Conservation (phyloP, 2,329 filamentous ascomycete species). For the Hymenoscyphus fructigenus region DNA sequence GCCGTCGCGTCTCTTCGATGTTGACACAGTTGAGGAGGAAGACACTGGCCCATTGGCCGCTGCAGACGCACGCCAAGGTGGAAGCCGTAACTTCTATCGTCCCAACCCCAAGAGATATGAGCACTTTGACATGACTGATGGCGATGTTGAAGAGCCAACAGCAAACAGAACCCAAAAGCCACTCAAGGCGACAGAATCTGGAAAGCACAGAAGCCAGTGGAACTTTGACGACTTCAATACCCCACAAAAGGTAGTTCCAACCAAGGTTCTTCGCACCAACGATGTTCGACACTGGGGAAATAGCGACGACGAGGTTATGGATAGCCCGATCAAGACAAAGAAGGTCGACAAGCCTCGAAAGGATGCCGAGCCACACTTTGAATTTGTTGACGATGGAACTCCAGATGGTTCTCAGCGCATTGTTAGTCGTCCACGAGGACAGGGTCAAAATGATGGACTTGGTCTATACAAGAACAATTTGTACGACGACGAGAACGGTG, state of each 20-base stretch:
- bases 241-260: constrained; percentile 67
- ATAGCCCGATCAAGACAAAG: constrained; percentile 58
- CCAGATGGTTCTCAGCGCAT: constrained; percentile 51
- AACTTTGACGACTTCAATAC: constrained; percentile 85
- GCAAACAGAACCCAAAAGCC: constrained; percentile 29
- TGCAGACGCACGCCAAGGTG: constrained; percentile 37
- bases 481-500: constrained; percentile 55
- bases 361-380: constrained; percentile 80
- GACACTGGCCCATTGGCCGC: constrained; percentile 44
- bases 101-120: constrained; percentile 77
- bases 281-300: constrained; percentile 79
- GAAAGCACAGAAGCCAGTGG: constrained; percentile 76
- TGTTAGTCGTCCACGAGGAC: constrained; percentile 49
- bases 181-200: constrained; percentile 43
- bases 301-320: constrained; percentile 59
- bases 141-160: constrained; percentile 46
- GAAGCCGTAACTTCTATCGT: constrained; percentile 41
- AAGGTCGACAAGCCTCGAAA: constrained; percentile 68
- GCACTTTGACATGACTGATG: constrained; percentile 81
- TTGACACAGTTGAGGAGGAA: constrained; percentile 53
- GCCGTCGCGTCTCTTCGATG: constrained; percentile 63
- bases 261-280: constrained; percentile 60
- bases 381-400: constrained; percentile 73
- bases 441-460: constrained; percentile 65
- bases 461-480: constrained; percentile 77